Evolutionary conservation across 345 rosid species (phyloP).

Genomic region (Acer saccharum): DNA sequence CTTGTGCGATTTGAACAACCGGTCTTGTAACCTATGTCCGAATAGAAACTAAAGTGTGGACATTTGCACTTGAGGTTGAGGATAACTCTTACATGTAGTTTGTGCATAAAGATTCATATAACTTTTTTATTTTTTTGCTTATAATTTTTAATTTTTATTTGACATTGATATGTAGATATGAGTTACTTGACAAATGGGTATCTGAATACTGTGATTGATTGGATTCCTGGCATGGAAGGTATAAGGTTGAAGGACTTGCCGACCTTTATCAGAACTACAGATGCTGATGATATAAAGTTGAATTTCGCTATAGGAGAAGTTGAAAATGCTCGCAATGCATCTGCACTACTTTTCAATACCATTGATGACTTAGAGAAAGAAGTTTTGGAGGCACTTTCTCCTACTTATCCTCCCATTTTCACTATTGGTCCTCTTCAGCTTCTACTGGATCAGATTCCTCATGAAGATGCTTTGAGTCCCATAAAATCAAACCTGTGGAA

Average conservation of each 20-base stretch:
- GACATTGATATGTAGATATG: slow-evolving; percentile 4
- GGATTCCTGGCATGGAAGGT: slow-evolving; percentile 11
- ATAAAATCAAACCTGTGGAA: slow-evolving; percentile 9
- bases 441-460: neutral
- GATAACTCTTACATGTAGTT: neutral
- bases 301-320: neutral
- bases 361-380: slow-evolving; percentile 15
- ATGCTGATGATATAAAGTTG: slow-evolving; percentile 14
- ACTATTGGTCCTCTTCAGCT: slow-evolving; percentile 15
- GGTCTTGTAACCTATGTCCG: neutral
- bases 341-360: slow-evolving; percentile 20
- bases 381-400: slow-evolving; percentile 17
- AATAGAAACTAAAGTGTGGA: too few species aligned
- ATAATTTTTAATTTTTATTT: neutral
- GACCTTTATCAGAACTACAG: slow-evolving; percentile 21
- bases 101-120: neutral
- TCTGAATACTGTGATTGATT: neutral
- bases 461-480: neutral
- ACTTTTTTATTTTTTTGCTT: neutral
- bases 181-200: neutral
- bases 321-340: slow-evolving; percentile 1
- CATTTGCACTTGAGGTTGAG: too few species aligned
- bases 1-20: too few species aligned
- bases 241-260: slow-evolving; percentile 26
- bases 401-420: slow-evolving; percentile 2